A percentile compares a stretch with the other conserved stretches of the same genome.
phyloP scores from a whole-genome alignment of 176 grass and related monocot species.

The Pharus latifolius region DNA sequence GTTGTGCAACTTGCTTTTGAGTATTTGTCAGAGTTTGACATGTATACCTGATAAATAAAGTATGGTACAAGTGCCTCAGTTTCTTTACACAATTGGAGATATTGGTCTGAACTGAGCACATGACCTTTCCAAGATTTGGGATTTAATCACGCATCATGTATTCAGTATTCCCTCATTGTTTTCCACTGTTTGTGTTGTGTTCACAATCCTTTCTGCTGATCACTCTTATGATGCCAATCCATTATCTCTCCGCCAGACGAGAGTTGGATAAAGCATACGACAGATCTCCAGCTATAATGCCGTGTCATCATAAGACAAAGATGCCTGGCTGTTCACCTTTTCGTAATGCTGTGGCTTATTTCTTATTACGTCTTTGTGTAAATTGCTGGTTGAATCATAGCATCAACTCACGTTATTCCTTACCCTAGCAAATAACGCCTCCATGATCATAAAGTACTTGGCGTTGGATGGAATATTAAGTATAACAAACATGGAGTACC shows the following conservation, averaged over 20 bases:
- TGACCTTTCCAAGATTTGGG: conserved; percentile 16
- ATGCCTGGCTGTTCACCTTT: conserved; percentile 4
- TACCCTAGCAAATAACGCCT: neutral
- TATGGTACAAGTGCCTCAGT: neutral
- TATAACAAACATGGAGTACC: no score
- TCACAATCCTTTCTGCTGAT: conserved; percentile 1
- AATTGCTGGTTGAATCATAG: neutral
- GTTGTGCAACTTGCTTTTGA: neutral
- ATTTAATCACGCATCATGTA: conserved; percentile 11
- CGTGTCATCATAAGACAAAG: neutral
- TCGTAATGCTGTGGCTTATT: neutral
- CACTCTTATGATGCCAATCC: conserved; percentile 18
- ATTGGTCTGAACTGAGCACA: neutral
- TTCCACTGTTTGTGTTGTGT: neutral
- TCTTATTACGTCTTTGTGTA: neutral
- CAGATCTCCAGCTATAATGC: conserved; percentile 8
- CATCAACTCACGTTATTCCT: neutral
- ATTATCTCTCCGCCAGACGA: conserved; percentile 32
- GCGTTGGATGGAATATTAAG: no score
- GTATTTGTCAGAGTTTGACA: neutral
- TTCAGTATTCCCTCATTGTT: neutral
- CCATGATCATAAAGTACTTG: no score
- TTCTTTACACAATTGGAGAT: conserved; percentile 13
- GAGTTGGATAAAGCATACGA: neutral
- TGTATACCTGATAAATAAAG: neutral